Base-by-base conservation (phyloP, 768 basidiomycete species). In the Sarcodon aspratus region DNA sequence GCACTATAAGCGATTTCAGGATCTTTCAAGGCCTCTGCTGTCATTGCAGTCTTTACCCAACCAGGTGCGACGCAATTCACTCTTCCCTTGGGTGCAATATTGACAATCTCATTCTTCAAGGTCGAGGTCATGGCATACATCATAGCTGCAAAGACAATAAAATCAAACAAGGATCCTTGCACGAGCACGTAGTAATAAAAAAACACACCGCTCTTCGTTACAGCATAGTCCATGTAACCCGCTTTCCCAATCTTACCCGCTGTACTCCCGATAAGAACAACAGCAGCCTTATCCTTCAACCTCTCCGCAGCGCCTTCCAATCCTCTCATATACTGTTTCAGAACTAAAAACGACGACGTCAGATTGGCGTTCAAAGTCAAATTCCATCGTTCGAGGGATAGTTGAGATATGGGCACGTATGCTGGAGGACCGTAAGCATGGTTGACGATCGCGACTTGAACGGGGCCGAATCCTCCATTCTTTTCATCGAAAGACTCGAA, bases 31-130 rank as follows among this genome's bases (percentile, higher is more conserved):
- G 74, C 67, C 8, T 73, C 69, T 52, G 73, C 75, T 0, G 73
- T 79, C 76, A 78, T 80, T 0, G 78, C 74, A 49, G 84, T 86
- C 44, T 60, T 69, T 7, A 78, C 75, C 78, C 59, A 62, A 2
- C 59, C 60, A 3, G 85, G 85, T 0, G 74, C 80, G 13, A 88
- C 69, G 40, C 69, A 68, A 54, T 87, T 87, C 3, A 86, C 83
- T n/a, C 85, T 70, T 0, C 75, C 86, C 48, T 62, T 70, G 0
- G 83, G 80, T 0, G 84, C 83, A 50, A 86, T 75, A 62, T 77
- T 76, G 42, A 89, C 85, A 48, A 87, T 85, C 63, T 89, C 85
- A 60, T 88, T 89, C 65, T 88, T 87, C 54, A 87, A 69, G 5
- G 78, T 69, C 56, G 80, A 63, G 3, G 75, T 76, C 33, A 87